Evolutionary conservation across 495 filamentous ascomycete species (phyloP).

Genomic region (Apiosordaria backusii): DNA sequence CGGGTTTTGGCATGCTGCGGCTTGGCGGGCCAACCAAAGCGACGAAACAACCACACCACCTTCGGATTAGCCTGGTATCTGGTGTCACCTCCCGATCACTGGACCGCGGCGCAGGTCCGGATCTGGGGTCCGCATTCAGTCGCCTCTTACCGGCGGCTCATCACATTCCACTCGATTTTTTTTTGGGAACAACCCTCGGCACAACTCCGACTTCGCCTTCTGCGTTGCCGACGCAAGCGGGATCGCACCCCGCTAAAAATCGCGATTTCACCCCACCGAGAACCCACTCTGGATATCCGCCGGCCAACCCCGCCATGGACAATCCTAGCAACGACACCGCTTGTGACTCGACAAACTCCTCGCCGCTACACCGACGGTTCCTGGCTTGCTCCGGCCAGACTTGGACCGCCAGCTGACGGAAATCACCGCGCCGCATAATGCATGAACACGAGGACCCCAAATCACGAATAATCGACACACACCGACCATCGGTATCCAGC

Average conservation of each 20-base stretch:
- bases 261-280: conserved; percentile 5
- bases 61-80: not conserved
- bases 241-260: conserved; percentile 3
- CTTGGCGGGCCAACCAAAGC: conserved; percentile 3
- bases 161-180: not conserved
- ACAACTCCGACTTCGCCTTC: conserved; percentile 9
- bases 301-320: conserved; percentile 9
- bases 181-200: not conserved
- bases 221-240: not conserved
- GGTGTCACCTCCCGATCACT: not conserved
- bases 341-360: conserved; percentile 3
- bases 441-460: not conserved
- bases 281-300: conserved; percentile 7
- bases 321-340: conserved; percentile 5
- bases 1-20: not conserved
- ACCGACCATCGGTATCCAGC: not conserved
- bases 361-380: not conserved
- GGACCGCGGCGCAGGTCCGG: too few relatives aligned
- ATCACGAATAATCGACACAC: not conserved
- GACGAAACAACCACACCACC: conserved; percentile 7
- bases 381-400: not conserved
- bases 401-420: not conserved
- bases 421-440: not conserved
- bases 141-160: not conserved
- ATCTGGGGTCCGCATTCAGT: not conserved